Percentiles rank a stretch among this genome's conserved stretches.
These are phyloP conservation scores for Adansonia gregorii DNA, from an alignment of 441 rosid species.

Conservation along the genomic window DNA sequence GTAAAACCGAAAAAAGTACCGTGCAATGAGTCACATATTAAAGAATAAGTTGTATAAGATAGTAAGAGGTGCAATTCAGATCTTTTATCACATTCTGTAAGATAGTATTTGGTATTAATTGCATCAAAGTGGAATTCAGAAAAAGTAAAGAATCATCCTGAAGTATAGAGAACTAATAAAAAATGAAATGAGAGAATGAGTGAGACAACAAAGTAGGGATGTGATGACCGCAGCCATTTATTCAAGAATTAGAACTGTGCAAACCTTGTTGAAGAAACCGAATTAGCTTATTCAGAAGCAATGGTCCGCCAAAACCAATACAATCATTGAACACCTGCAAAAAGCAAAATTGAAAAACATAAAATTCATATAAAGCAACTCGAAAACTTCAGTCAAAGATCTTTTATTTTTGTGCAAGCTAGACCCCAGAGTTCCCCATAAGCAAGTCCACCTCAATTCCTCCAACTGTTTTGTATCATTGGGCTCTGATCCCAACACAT, in stretches of 20 bases:
- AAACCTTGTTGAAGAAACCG: slow-evolving; percentile 82
- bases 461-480: neutral
- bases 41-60: neutral
- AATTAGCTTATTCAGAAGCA: slow-evolving; percentile 87
- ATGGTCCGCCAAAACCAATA: slow-evolving; percentile 82
- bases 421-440: neutral
- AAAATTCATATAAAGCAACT: slow-evolving; percentile 13
- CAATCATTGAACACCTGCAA: slow-evolving; percentile 83
- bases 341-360: slow-evolving; percentile 20
- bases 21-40: neutral
- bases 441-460: slow-evolving; percentile 2
- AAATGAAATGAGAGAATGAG: slow-evolving; percentile 17
- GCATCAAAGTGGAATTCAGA: neutral
- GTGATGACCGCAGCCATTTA: neutral
- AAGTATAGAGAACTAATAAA: neutral
- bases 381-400: slow-evolving; percentile 15
- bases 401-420: slow-evolving; percentile 2
- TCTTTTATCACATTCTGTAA: neutral
- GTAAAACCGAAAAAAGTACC: slow-evolving; percentile 1
- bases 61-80: neutral
- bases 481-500: neutral
- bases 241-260: slow-evolving; percentile 24
- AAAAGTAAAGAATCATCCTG: neutral
- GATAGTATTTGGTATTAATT: slow-evolving; percentile 5
- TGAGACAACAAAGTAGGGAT: neutral